Conservation (phyloP, 768 basidiomycete genomes). For the Pisolithus sp. region DNA sequence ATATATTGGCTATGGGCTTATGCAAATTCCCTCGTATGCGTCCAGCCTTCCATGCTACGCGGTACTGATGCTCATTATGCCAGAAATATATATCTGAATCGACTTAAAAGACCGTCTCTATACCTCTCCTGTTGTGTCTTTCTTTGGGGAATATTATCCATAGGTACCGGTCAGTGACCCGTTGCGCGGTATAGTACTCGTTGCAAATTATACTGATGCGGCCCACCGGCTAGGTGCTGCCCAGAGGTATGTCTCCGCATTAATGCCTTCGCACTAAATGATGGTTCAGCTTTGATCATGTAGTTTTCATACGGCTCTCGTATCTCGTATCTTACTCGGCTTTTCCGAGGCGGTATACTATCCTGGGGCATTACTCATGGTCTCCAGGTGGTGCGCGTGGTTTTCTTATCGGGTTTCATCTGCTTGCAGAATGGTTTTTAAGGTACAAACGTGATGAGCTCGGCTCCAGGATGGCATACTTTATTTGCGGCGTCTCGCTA, state of each 20-base stretch:
- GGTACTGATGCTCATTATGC: neutral
- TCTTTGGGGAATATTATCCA: slow-evolving; percentile 62
- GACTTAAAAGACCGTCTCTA: slow-evolving; percentile 57
- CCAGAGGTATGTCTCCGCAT: slow-evolving; percentile 12
- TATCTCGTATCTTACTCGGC: slow-evolving; percentile 75
- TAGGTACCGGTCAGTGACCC: slow-evolving; percentile 37
- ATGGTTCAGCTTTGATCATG: neutral
- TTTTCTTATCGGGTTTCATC: neutral
- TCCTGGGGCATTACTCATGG: slow-evolving; percentile 58
- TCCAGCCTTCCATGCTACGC: neutral
- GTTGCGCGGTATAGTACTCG: neutral
- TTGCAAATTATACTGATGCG: neutral
- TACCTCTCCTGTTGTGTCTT: slow-evolving; percentile 61
- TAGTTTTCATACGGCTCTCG: slow-evolving; percentile 53
- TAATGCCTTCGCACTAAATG: neutral
- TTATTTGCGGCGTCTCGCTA: slow-evolving; percentile 66
- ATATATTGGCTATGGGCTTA: slow-evolving; percentile 64
- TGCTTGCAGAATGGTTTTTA: neutral
- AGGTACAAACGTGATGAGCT: slow-evolving; percentile 61
- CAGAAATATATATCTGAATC: slow-evolving; percentile 65
- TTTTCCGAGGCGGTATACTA: slow-evolving; percentile 64
- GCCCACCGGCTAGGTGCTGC: slow-evolving; percentile 30
- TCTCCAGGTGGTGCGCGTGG: slow-evolving; percentile 52
- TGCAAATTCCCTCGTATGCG: slow-evolving; percentile 68
- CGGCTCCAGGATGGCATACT: slow-evolving; percentile 56